These are phyloP conservation scores for Globisporangium orthogonon DNA, from an alignment of 352 stramenopile species.

Conservation along the genomic window DNA sequence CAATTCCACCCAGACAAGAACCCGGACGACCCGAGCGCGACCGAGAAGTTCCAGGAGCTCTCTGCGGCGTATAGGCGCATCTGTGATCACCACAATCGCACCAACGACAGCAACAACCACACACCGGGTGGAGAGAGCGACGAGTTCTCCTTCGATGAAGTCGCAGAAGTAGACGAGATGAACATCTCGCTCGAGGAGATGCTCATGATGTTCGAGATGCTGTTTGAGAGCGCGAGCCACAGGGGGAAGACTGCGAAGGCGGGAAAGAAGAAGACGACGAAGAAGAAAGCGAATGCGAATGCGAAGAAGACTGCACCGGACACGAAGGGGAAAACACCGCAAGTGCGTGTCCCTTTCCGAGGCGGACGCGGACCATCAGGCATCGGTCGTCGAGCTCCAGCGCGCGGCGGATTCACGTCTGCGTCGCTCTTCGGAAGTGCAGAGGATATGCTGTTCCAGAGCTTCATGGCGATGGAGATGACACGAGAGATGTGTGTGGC, in stretches of 20 bases:
- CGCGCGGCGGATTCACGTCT: neutral
- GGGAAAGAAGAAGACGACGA: neutral
- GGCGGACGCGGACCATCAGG: neutral
- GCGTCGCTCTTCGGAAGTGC: slow-evolving; percentile 7
- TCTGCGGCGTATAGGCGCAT: slow-evolving; percentile 66
- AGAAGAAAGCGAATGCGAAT: no score
- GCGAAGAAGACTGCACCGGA: slow-evolving; percentile 3
- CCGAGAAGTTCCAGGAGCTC: slow-evolving; percentile 62
- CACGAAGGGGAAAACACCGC: slow-evolving; percentile 5
- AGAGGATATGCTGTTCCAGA: slow-evolving; percentile 12
- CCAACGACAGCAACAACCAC: neutral
- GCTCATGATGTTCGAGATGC: slow-evolving; percentile 74
- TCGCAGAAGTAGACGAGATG: slow-evolving; percentile 21
- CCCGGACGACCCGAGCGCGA: slow-evolving; percentile 41
- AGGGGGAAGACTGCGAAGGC: neutral
- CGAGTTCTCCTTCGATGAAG: slow-evolving; percentile 23
- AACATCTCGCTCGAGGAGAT: slow-evolving; percentile 59
- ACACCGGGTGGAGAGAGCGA: slow-evolving; percentile 9
- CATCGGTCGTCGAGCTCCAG: neutral
- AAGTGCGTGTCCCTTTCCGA: slow-evolving; percentile 7
- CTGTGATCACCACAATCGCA: slow-evolving; percentile 37
- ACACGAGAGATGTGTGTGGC: slow-evolving; percentile 17
- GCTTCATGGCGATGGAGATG: slow-evolving; percentile 18
- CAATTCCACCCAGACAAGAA: slow-evolving; percentile 77
- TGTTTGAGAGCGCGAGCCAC: slow-evolving; percentile 31